Conservation (phyloP, 495 filamentous ascomycete genomes). For the Physcia stellaris region DNA sequence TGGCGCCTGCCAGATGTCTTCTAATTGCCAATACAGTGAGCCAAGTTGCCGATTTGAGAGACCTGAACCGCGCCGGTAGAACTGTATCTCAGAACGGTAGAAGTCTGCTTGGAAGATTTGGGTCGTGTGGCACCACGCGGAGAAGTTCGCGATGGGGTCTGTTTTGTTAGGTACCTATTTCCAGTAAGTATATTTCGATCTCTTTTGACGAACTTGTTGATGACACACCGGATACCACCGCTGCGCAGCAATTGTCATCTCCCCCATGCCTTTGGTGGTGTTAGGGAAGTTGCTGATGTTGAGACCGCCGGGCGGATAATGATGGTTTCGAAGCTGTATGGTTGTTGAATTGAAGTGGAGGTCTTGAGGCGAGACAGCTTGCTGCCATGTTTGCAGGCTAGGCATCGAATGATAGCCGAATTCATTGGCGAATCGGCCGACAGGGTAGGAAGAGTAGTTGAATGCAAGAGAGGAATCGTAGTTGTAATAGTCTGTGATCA, state of each 20-base stretch:
- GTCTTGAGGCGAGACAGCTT: conserved; percentile 36
- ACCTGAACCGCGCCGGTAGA: conserved; percentile 50
- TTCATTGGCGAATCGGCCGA: conserved; percentile 53
- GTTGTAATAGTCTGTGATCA: conserved; percentile 43
- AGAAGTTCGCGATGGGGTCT: conserved; percentile 48
- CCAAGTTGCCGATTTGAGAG: conserved; percentile 47
- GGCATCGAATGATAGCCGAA: conserved; percentile 60
- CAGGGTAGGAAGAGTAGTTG: conserved; percentile 40
- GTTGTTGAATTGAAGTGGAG: conserved; percentile 47
- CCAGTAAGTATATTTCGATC: not conserved
- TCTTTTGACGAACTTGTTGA: not conserved
- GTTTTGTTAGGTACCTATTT: conserved; percentile 34
- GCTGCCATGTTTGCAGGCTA: conserved; percentile 45
- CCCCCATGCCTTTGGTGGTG: conserved; percentile 35
- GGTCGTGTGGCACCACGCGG: conserved; percentile 53
- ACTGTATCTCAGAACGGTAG: conserved; percentile 49
- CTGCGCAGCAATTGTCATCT: conserved; percentile 50
- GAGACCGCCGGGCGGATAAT: conserved; percentile 41
- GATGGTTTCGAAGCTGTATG: conserved; percentile 50
- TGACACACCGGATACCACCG: conserved; percentile 38
- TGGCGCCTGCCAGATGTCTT: conserved; percentile 58
- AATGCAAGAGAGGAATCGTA: conserved; percentile 44
- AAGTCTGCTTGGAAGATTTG: conserved; percentile 58
- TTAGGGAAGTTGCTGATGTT: conserved; percentile 32
- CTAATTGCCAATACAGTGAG: conserved; percentile 54